Evolutionary conservation across 495 filamentous ascomycete species (phyloP), one percentile per base, ranked within the genome.

Genomic region (Rostrohypoxylon terebratum): DNA sequence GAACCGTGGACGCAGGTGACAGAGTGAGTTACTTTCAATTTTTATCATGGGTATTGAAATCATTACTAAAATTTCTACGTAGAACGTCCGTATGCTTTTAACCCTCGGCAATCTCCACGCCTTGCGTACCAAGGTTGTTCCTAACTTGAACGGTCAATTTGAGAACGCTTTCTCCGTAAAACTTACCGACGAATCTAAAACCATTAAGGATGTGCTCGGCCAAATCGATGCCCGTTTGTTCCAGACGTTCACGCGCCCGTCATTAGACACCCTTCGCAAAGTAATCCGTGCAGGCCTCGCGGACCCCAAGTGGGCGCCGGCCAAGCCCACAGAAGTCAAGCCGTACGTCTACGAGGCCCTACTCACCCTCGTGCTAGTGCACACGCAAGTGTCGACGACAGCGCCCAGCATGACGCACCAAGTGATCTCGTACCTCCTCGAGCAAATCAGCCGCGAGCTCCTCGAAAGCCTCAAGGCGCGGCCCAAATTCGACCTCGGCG

Each of bases 191-290:
- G 96, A 99, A 78, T 87, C 88, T 42, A 94, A 94, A 78, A 94
- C 92, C 0, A 93, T 98, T 71, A 90, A 91, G 42, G 93, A 98
- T 77, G 93, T 95, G 1, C 90, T 98, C 50, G 85, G 84, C 55
- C 93, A 98, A 75, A 97, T 98, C 71, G 94, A 98, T 77, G 86
- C 88, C 40, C 89, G 91, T 8, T 89, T 98, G 42, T 98, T 98
- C 87, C 86, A 93, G 71, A 92, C 94, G 9, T 99, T 97, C 83
- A 94, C 93, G 25, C 86, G 86, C 6, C 94, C 94, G 0, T 88
- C 90, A 4, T 84, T 92, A 58, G 84, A 86, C 2, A 76, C 75
- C 10, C 80, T 98, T 45, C 82, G 87, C 38, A 80, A 81, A 28
- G 90, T 90, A 21, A 90, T 98, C 76, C 80, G 83, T 59, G 77